Evolutionary conservation across 352 stramenopile species (phyloP), one percentile per base, ranked within the genome.

Genomic region (Globisporangium paddicum): DNA sequence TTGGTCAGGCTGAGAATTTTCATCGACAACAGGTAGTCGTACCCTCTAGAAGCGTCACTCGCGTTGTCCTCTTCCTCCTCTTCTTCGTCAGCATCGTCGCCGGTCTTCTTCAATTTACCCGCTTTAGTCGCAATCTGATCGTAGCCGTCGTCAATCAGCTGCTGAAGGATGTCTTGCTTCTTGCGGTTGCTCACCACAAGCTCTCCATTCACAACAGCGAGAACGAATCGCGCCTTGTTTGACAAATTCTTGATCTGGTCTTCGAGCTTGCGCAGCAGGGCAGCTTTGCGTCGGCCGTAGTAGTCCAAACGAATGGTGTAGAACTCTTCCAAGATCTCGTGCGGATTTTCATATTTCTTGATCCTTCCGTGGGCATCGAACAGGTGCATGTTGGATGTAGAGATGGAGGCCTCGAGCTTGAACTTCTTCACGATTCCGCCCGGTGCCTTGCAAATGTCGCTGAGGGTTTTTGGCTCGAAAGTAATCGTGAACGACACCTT

Each of bases 311-410:
- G 87, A 38, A 98, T 83, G 2, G 64, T 72, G 63, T 97, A 99
- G 62, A 98, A 99, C 55, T 95, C 89, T 10, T 98, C 79, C 38
- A 98, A 74, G 38, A 99, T 97, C 54, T 97, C 75, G 62, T 97
- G 70, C 11, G 96, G 86, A 18, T 71, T 93, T 1, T 95, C 75
- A 64, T 98, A 99, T 65, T 97, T 97, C 68, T 89, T 87, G 66
- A 99, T 98, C 44, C 75, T 76, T 10, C 92, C 92, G 1, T 83
- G 41, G 7, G 71, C 61, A 60, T 98, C 89, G 71, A 99, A 99
- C 8, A 98, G 79, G 63, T 99, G 90, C 96, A 99, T 99, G 69
- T 99, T 99, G 13, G 86, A 97, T 2, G 90, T 98, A 10, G 80
- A 96, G 35, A 99, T 75, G 14, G 84, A 93, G 9, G 84, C 90